Evolutionary conservation across 305 asterid species (phyloP), one percentile per base, ranked within the genome.

Genomic region (Fraxinus baroniana): DNA sequence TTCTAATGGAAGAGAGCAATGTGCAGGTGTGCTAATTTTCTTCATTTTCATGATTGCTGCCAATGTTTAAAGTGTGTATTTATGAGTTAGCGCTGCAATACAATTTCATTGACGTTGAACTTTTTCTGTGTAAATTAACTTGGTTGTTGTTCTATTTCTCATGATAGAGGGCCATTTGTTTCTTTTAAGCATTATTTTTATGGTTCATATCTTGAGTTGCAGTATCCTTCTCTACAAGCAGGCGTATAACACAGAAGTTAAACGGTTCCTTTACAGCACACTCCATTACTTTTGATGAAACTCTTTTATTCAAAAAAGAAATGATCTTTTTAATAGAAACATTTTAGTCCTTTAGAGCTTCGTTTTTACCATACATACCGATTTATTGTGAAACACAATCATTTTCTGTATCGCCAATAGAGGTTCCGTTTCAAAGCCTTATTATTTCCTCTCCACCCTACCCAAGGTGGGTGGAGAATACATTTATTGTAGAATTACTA

Each of bases 1-100:
- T 90, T 73, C 83, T 90, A 74, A 89, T 89, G 93, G 87, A 80
- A 46, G 92, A 89, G 84, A 90, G 93, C 87, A 90, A 87, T 9
- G 90, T 87, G 84, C 90, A 90, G 91, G 92, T 89, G 57, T 13
- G 77, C 8, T 36, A 9, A 22, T 79, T 44, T 62, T 33, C 26
- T 5, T 74, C 52, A 1, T 15, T 62, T 3, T 70, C 78, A 5
- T 76, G 68, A 20, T 77, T 71, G 37, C 22, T 64, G 60, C 73
- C 79, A 79, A 77, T 74, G 6, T 26, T 22, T 2, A 8, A 17
- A 28, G 12, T 32, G 8, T 74, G 41, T 22, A 20, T 44, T 73
- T 62, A 33, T 49, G 44, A 32, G 70, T 74, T 79, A 7, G 20
- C 12, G 2, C 20, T 35, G 46, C 17, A 9, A n/a, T 41, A 5